These are phyloP conservation scores for Trichoderma parareesei DNA, from an alignment of 495 filamentous ascomycete genomes.

Conservation along the genomic window DNA sequence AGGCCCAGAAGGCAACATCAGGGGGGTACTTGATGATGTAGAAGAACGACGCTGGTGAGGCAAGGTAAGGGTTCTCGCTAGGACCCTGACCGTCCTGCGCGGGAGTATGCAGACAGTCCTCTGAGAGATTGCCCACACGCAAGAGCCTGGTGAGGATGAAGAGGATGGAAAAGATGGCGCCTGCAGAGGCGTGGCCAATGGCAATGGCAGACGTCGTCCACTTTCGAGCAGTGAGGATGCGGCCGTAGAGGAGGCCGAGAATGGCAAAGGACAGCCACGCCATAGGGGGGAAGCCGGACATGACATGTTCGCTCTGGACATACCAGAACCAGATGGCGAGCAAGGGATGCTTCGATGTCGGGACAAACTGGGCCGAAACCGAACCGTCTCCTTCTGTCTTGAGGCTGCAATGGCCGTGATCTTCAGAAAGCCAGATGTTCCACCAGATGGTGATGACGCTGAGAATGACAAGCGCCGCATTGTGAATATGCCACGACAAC, in stretches of 20 bases:
- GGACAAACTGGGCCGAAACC: background rate
- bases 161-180: conserved; percentile 15
- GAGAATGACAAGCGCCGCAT: conserved; percentile 18
- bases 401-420: conserved; percentile 20
- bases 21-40: conserved; percentile 32
- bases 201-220: conserved; percentile 20
- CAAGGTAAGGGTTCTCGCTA: conserved; percentile 23
- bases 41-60: conserved; percentile 24
- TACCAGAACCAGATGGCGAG: conserved; percentile 23
- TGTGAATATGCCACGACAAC: conserved; percentile 27
- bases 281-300: conserved; percentile 26
- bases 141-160: conserved; percentile 23
- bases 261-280: conserved; percentile 30
- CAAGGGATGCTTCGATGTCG: background rate
- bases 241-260: conserved; percentile 28
- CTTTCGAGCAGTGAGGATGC: conserved; percentile 22
- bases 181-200: conserved; percentile 18
- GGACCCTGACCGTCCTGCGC: conserved; percentile 17
- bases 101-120: conserved; percentile 25
- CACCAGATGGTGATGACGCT: conserved; percentile 25
- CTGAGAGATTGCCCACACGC: conserved; percentile 26
- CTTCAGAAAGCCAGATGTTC: conserved; percentile 27
- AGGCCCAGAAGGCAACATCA: conserved; percentile 27
- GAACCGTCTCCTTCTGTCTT: background rate
- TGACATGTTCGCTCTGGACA: conserved; percentile 13